phyloP scores from a whole-genome alignment of 2,329 filamentous ascomycete genomes.

The Penicillium sp. region DNA sequence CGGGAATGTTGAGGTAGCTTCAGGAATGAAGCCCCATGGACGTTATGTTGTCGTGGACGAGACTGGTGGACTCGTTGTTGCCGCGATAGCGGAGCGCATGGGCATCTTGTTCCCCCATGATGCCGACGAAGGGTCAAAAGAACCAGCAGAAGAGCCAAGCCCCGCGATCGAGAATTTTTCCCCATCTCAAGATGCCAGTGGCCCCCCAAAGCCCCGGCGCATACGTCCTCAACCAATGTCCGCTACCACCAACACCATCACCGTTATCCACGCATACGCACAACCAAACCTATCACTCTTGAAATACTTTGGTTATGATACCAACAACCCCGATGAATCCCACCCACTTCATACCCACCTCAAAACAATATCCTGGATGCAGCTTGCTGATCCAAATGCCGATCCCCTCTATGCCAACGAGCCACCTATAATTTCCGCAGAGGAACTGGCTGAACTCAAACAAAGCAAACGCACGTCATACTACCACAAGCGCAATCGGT shows the following conservation, averaged over 20 bases:
- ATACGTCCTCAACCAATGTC: conserved; percentile 35
- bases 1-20: conserved; percentile 38
- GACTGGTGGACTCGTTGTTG: conserved; percentile 77
- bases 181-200: conserved; percentile 11
- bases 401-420: conserved; percentile 72
- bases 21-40: conserved; percentile 47
- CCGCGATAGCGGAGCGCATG: conserved; percentile 85
- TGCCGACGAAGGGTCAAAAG: conserved; percentile 24
- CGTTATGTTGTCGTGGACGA: conserved; percentile 85
- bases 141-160: conserved; percentile 11
- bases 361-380: conserved; percentile 85
- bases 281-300: conserved; percentile 83
- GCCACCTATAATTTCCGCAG: conserved; percentile 59
- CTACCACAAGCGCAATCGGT: conserved; percentile 83
- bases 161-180: neutral
- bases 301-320: conserved; percentile 85
- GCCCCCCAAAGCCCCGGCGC: conserved; percentile 27
- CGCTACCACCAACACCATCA: conserved; percentile 59
- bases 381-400: conserved; percentile 72
- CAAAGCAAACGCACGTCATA: conserved; percentile 79
- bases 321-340: conserved; percentile 58
- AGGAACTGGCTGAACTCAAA: conserved; percentile 70
- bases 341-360: conserved; percentile 84
- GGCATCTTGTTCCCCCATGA: conserved; percentile 65
- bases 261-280: conserved; percentile 63